Conservation (phyloP, 495 filamentous ascomycete species). For the Penicillium atrosanguineum region DNA sequence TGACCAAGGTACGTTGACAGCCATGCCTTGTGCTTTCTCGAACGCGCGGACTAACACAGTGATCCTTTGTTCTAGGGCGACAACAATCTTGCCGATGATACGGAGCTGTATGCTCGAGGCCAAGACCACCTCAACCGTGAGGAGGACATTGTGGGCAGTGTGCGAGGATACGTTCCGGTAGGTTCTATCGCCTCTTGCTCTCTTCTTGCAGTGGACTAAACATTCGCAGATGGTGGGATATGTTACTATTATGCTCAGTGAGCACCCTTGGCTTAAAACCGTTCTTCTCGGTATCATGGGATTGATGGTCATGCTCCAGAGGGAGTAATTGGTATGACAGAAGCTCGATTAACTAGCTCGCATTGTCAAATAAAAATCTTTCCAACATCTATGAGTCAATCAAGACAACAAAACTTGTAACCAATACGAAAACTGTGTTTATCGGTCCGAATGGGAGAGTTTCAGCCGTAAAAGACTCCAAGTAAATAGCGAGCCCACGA, state of each 20-base stretch:
- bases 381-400: neutral
- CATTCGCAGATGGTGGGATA: slow-evolving; percentile 72
- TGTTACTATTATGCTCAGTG: slow-evolving; percentile 93
- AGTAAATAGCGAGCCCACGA: neutral
- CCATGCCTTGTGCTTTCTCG: neutral
- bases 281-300: slow-evolving; percentile 94
- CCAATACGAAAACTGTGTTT: neutral
- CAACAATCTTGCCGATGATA: slow-evolving; percentile 93
- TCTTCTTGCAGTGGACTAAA: neutral
- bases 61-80: slow-evolving; percentile 56
- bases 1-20: slow-evolving; percentile 65
- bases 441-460: neutral
- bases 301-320: slow-evolving; percentile 85
- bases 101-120: slow-evolving; percentile 76
- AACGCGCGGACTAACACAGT: neutral
- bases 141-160: slow-evolving; percentile 90
- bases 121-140: slow-evolving; percentile 82
- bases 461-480: neutral
- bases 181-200: neutral
- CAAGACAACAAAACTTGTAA: too few relatives aligned
- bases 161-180: slow-evolving; percentile 81
- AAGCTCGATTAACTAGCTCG: neutral
- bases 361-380: neutral
- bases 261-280: slow-evolving; percentile 97
- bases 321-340: slow-evolving; percentile 56